Conservation (phyloP, 495 filamentous ascomycete species). For the Neurospora sp. region DNA sequence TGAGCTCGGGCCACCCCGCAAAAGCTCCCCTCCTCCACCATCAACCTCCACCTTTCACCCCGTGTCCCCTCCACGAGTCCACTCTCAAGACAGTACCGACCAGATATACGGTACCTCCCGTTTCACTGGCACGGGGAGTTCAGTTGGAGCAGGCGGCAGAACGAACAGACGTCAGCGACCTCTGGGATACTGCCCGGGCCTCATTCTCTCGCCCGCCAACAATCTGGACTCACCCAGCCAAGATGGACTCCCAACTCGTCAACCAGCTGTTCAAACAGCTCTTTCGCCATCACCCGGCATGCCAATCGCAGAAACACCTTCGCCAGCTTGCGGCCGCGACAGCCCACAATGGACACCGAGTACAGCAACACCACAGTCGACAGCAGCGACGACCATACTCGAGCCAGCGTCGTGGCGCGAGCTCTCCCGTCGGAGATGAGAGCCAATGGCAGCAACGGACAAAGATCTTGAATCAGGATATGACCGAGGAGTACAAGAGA, state of each 20-base stretch:
- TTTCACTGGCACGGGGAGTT: neutral
- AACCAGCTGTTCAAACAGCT: constrained; percentile 74
- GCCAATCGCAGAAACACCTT: constrained; percentile 47
- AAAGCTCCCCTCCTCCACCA: neutral
- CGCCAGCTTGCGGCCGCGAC: constrained; percentile 29
- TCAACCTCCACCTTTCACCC: neutral
- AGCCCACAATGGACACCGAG: constrained; percentile 23
- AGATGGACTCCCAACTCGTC: constrained; percentile 77
- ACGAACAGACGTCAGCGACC: neutral
- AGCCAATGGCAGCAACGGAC: constrained; percentile 74
- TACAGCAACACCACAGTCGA: constrained; percentile 11
- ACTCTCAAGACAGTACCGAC: neutral
- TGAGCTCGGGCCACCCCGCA: neutral
- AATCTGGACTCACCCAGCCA: neutral
- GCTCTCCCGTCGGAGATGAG: constrained; percentile 24
- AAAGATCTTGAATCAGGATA: constrained; percentile 59
- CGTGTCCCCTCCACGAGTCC: neutral
- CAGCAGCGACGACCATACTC: constrained; percentile 18
- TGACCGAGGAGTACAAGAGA: constrained; percentile 61
- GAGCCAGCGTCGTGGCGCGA: constrained; percentile 14
- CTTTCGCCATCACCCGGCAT: constrained; percentile 65
- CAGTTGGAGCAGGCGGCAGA: neutral
- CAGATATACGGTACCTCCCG: neutral
- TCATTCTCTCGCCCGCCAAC: neutral
- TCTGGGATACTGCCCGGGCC: neutral